phyloP scores from a whole-genome alignment of 257 asterid genomes.

The Orobanche coerulescens region DNA sequence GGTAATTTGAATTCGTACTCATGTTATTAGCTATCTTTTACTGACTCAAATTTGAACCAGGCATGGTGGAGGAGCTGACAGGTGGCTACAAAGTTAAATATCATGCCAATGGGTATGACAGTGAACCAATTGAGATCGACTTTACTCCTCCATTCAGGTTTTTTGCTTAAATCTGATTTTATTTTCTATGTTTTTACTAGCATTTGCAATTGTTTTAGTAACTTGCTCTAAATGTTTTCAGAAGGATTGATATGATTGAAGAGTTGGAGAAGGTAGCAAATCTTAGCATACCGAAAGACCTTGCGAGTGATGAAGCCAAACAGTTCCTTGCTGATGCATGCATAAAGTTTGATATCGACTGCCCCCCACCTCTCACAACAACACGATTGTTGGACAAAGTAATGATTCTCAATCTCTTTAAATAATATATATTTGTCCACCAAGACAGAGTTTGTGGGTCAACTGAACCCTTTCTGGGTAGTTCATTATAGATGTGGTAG shows the following conservation, averaged over 20 bases:
- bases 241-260: slow-evolving; percentile 89
- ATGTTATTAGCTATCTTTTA: too few relatives aligned
- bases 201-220: not conserved
- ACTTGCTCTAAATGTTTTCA: slow-evolving; percentile 22
- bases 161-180: not conserved
- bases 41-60: too few relatives aligned
- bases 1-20: too few relatives aligned
- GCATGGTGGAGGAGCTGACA: slow-evolving; percentile 86
- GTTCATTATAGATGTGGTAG: too few relatives aligned
- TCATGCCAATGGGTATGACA: slow-evolving; percentile 74
- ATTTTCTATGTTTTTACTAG: too few relatives aligned
- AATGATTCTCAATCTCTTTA: too few relatives aligned
- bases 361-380: slow-evolving; percentile 92
- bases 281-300: slow-evolving; percentile 75
- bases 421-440: too few relatives aligned
- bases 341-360: slow-evolving; percentile 56
- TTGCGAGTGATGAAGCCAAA: slow-evolving; percentile 69
- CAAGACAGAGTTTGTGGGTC: too few relatives aligned
- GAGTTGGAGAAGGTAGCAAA: slow-evolving; percentile 81
- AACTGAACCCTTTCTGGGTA: too few relatives aligned
- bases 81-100: slow-evolving; percentile 76
- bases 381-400: slow-evolving; percentile 84
- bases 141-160: slow-evolving; percentile 99
- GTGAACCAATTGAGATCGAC: slow-evolving; percentile 85
- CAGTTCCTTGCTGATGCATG: slow-evolving; percentile 71